Conservation (phyloP, 257 asterid species). For the Solanum piurae region DNA sequence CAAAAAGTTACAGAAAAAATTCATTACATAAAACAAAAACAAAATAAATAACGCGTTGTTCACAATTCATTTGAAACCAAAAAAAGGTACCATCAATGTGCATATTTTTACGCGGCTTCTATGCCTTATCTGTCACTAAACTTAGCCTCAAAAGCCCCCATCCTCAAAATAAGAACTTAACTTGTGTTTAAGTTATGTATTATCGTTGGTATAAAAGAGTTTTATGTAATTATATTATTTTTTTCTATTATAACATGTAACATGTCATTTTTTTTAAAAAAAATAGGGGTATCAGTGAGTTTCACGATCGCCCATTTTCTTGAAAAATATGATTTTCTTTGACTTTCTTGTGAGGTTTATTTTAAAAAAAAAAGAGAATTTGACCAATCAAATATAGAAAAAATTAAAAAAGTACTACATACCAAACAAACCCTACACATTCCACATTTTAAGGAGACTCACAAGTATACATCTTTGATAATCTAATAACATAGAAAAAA, state of each 20-base stretch:
- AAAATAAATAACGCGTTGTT: constrained; percentile 26
- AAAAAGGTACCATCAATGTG: constrained; percentile 4
- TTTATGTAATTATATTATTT: too few relatives aligned
- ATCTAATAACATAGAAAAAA: not conserved
- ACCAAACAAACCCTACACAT: not conserved
- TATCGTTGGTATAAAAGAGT: too few relatives aligned
- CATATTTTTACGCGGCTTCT: constrained; percentile 19
- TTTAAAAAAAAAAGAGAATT: not conserved
- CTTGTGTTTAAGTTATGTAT: not conserved
- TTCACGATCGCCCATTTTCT: too few relatives aligned
- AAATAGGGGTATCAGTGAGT: not conserved
- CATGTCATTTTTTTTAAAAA: too few relatives aligned
- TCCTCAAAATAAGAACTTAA: too few relatives aligned
- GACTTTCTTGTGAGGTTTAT: too few relatives aligned
- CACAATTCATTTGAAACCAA: not conserved
- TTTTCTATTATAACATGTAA: too few relatives aligned
- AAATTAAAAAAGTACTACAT: not conserved
- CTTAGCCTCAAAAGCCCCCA: not conserved
- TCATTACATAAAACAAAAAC: constrained; percentile 16
- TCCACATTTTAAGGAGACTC: not conserved
- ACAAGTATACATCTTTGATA: not conserved
- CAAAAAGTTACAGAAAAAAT: constrained; percentile 13
- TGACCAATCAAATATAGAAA: not conserved
- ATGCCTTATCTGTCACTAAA: not conserved
- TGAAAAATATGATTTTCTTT: too few relatives aligned